A percentile compares a stretch with the other conserved stretches of the same genome.
Conservation (phyloP, 257 asterid species). For the Forsythia viridissima region DNA sequence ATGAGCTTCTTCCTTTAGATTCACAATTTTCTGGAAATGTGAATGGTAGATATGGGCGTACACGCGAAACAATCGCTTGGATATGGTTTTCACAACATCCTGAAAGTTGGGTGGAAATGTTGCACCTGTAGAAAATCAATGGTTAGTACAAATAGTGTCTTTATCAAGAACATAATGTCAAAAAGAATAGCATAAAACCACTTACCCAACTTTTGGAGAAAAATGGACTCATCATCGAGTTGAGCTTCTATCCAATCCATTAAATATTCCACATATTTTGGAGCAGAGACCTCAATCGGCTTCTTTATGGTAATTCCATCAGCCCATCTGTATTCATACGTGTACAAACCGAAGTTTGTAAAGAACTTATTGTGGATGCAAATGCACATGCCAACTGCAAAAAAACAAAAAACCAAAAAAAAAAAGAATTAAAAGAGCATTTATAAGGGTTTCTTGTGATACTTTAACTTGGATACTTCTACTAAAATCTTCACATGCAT, state of each 20-base stretch:
- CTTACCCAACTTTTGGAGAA: conserved; percentile 50
- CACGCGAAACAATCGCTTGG: conserved; percentile 51
- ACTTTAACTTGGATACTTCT: too few relatives aligned
- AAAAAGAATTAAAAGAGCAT: neutral
- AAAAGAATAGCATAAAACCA: conserved; percentile 1
- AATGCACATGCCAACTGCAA: neutral
- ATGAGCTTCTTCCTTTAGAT: conserved; percentile 53
- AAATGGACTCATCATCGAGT: conserved; percentile 44
- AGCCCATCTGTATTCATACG: conserved; percentile 66
- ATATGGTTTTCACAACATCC: conserved; percentile 43
- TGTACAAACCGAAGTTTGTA: conserved; percentile 3
- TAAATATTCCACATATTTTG: conserved; percentile 46
- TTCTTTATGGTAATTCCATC: conserved; percentile 53
- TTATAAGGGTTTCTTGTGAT: too few relatives aligned
- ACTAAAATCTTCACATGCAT: too few relatives aligned
- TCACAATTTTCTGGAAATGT: conserved; percentile 44
- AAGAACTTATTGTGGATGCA: neutral
- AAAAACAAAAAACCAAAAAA: neutral
- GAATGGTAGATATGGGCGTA: conserved; percentile 58
- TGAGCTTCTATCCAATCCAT: conserved; percentile 54
- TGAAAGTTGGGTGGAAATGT: conserved; percentile 47
- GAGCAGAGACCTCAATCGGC: conserved; percentile 64
- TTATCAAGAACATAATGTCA: neutral
- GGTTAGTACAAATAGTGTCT: neutral
- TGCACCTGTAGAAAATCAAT: conserved; percentile 28